These are phyloP conservation scores for Nephelium lappaceum DNA, from an alignment of 345 rosid genomes.

Conservation along the genomic window DNA sequence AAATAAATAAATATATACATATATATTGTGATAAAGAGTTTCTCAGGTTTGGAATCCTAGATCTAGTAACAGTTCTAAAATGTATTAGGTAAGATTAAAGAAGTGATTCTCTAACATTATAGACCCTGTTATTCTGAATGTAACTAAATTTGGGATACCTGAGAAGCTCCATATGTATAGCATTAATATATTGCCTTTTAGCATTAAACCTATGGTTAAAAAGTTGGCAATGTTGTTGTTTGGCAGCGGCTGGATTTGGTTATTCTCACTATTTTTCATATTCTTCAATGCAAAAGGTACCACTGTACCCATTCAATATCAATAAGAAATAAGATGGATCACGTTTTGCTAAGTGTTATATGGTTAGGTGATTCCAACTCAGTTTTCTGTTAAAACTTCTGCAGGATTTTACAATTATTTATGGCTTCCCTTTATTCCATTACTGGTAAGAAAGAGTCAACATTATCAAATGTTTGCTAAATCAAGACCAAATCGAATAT, in stretches of 20 bases:
- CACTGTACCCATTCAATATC: not conserved
- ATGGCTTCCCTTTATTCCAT: conserved; percentile 85
- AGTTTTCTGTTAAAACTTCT: conserved; percentile 7
- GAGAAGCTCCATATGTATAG: too few relatives aligned
- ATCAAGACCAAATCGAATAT: not conserved
- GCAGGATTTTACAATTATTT: conserved; percentile 61
- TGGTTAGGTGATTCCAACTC: not conserved
- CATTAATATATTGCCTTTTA: not conserved
- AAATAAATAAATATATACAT: not conserved
- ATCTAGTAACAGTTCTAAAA: too few relatives aligned
- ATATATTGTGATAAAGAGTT: too few relatives aligned
- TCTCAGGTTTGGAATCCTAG: too few relatives aligned
- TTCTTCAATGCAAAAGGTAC: conserved; percentile 76
- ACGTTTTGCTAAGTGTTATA: not conserved
- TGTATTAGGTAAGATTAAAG: too few relatives aligned
- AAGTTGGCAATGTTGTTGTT: conserved; percentile 13
- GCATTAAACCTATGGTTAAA: not conserved
- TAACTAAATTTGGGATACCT: too few relatives aligned
- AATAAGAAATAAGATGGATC: not conserved
- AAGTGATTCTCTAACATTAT: too few relatives aligned
- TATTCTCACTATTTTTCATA: conserved; percentile 59
- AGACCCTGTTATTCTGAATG: too few relatives aligned
- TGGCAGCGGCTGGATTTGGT: conserved; percentile 80
- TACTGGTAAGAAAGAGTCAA: conserved; percentile 52
- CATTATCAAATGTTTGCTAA: not conserved